These are phyloP conservation scores for Musa acuminata DNA, from an alignment of 176 grass and related monocot genomes.

Conservation along the genomic window DNA sequence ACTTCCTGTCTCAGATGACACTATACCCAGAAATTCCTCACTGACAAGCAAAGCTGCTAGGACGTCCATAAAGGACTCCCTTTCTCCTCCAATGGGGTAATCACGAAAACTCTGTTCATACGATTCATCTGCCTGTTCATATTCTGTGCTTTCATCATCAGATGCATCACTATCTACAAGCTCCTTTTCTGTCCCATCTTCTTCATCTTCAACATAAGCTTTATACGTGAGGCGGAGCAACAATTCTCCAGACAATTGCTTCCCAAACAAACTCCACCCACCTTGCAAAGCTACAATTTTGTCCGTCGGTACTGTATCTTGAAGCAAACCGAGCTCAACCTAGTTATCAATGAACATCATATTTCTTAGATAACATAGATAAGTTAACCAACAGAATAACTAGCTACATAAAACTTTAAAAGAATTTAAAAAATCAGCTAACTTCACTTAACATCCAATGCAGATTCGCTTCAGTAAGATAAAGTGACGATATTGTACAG, in stretches of 20 bases:
- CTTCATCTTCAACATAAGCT: conserved; percentile 88
- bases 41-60: conserved; percentile 85
- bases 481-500: no score
- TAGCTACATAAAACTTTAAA: no score
- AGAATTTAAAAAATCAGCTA: no score
- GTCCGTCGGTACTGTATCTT: conserved; percentile 90
- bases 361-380: not conserved
- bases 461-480: no score
- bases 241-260: conserved; percentile 52
- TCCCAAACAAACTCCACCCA: conserved; percentile 59
- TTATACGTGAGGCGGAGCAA: conserved; percentile 85
- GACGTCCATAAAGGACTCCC: conserved; percentile 89
- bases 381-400: not conserved
- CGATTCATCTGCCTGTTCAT: conserved; percentile 20
- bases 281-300: conserved; percentile 59
- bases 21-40: conserved; percentile 95
- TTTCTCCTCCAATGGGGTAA: conserved; percentile 39
- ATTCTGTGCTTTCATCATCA: conserved; percentile 60
- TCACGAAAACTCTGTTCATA: conserved; percentile 14
- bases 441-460: no score
- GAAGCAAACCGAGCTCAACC: conserved; percentile 81
- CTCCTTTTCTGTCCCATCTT: conserved; percentile 46
- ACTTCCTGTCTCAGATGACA: conserved; percentile 52
- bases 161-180: conserved; percentile 30
- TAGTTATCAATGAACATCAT: conserved; percentile 21